phyloP scores from a whole-genome alignment of 148 eudicot species.

The Rhododendron mucronatum region DNA sequence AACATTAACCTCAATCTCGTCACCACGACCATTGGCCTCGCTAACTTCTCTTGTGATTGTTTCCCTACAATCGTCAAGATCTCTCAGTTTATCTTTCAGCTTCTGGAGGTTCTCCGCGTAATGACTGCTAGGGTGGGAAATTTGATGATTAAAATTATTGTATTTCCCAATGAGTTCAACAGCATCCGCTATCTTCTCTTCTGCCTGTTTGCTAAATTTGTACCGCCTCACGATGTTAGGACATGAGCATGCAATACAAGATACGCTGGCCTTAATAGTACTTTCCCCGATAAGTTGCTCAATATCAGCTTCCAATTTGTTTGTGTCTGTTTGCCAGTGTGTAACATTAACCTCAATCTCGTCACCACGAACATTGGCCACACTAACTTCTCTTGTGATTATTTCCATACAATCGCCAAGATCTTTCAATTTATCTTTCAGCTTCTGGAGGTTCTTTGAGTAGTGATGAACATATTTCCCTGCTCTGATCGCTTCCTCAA shows the following conservation, averaged over 20 bases:
- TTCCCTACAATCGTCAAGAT: background rate
- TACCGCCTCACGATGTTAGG: background rate
- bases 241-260: background rate
- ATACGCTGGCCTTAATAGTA: background rate
- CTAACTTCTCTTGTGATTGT: background rate
- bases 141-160: no score
- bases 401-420: background rate
- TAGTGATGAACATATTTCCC: background rate
- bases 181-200: background rate
- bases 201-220: background rate
- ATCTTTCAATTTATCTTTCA: background rate
- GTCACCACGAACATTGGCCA: background rate
- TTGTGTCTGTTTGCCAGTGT: background rate
- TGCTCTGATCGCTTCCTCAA: background rate
- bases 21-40: background rate
- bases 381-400: background rate
- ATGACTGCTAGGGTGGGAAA: no score
- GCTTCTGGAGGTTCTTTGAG: background rate
- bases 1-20: background rate
- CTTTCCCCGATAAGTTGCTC: background rate
- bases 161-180: no score
- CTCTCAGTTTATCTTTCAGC: no score
- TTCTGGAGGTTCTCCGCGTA: no score
- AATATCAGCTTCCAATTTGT: rapidly evolving
- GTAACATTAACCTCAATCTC: background rate